phyloP scores from a whole-genome alignment of 345 rosid species.

The Aegle marmelos region DNA sequence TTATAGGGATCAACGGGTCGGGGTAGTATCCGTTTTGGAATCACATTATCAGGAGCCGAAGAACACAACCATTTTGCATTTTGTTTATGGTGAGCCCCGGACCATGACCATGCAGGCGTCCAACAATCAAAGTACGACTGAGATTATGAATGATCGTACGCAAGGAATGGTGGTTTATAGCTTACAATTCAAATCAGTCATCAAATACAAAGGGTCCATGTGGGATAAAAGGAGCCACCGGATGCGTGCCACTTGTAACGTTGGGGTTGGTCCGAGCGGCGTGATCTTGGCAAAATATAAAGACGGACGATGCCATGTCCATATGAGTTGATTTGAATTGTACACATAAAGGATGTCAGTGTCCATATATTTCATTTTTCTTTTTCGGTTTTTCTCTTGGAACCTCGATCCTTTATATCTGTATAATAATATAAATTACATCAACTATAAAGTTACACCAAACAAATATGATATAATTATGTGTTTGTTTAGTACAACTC shows the following conservation, averaged over 20 bases:
- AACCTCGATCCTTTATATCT: too few species aligned
- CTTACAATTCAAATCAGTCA: constrained; percentile 18
- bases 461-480: too few species aligned
- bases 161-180: constrained; percentile 25
- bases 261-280: constrained; percentile 27
- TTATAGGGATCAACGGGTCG: constrained; percentile 25
- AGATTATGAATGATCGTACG: constrained; percentile 21
- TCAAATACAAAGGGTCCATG: constrained; percentile 21
- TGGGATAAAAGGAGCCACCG: constrained; percentile 26
- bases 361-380: too few species aligned
- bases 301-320: constrained; percentile 23
- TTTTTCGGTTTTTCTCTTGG: too few species aligned
- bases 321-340: not conserved
- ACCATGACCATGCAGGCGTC: not conserved
- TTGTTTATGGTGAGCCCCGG: constrained; percentile 17
- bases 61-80: constrained; percentile 13
- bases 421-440: too few species aligned
- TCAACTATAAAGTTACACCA: too few species aligned
- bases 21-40: constrained; percentile 8
- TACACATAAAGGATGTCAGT: not conserved
- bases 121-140: constrained; percentile 24
- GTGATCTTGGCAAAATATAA: constrained; percentile 12
- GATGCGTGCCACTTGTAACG: constrained; percentile 29
- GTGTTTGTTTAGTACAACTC: too few species aligned
- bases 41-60: constrained; percentile 32